Evolutionary conservation across 495 filamentous ascomycete species (phyloP).

Genomic region (Sabuloglossum arenarium): DNA sequence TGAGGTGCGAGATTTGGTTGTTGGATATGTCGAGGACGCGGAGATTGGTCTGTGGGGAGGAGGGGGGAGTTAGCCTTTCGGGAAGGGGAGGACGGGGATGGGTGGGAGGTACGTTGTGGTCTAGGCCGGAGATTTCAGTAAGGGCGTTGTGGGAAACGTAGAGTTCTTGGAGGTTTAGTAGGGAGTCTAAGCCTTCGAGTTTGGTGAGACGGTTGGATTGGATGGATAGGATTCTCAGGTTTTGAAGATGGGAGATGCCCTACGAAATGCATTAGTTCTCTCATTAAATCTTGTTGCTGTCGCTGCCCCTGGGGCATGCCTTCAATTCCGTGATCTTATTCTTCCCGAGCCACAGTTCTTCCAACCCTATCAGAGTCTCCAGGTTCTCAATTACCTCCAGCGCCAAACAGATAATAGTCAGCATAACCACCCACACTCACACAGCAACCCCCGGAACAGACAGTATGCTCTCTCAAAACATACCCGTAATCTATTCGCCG

Average conservation of each 20-base stretch:
- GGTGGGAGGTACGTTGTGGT: constrained; percentile 26
- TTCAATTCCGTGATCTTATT: constrained; percentile 87
- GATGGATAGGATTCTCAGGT: constrained; percentile 79
- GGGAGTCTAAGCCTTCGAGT: constrained; percentile 49
- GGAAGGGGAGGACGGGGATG: not conserved
- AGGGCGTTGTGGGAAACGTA: constrained; percentile 98
- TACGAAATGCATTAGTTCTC: constrained; percentile 8
- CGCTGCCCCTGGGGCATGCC: constrained; percentile 16
- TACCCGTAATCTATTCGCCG: constrained; percentile 73
- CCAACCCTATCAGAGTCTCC: constrained; percentile 47
- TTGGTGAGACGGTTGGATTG: constrained; percentile 87
- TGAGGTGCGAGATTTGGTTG: constrained; percentile 60
- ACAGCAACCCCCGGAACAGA: not conserved
- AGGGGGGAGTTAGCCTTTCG: not conserved
- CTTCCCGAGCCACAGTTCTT: constrained; percentile 92
- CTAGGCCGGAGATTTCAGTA: constrained; percentile 52
- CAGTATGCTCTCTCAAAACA: too few relatives aligned
- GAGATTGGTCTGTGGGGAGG: constrained; percentile 24
- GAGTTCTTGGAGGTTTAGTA: constrained; percentile 74
- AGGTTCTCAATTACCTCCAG: constrained; percentile 70
- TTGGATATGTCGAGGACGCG: constrained; percentile 75
- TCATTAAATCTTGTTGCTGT: not conserved
- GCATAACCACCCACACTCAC: not conserved
- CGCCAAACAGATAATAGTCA: constrained; percentile 3
- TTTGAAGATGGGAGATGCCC: constrained; percentile 46